phyloP scores from a whole-genome alignment of 352 stramenopile species.

The Pythium aristosporum region DNA sequence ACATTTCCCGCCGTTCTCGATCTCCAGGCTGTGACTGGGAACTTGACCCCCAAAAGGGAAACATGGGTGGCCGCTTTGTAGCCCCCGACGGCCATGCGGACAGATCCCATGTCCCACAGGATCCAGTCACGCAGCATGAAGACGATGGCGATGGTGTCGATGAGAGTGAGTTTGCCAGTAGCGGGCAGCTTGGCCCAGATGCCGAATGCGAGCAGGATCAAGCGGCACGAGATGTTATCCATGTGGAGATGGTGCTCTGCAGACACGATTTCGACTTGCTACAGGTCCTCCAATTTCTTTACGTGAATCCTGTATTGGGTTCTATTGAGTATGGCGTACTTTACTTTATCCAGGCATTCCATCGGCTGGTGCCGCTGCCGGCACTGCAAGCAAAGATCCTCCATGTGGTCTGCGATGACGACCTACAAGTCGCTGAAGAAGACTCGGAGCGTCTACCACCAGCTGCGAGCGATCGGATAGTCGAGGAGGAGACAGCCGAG shows the following conservation, averaged over 20 bases:
- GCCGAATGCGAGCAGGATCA: conserved; percentile 4
- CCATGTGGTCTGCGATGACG: conserved; percentile 51
- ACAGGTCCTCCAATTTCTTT: conserved; percentile 20
- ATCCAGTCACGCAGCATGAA: not conserved
- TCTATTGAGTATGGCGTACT: not conserved
- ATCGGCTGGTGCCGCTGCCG: conserved; percentile 52
- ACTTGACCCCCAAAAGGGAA: not conserved
- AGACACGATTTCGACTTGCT: conserved; percentile 59
- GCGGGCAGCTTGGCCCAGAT: not conserved
- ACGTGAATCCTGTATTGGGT: not conserved
- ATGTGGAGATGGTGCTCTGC: conserved; percentile 46
- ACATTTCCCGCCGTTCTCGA: not conserved
- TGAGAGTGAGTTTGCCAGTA: not conserved
- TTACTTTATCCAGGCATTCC: conserved; percentile 30
- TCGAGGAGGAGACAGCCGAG: not conserved
- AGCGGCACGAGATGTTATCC: conserved; percentile 6
- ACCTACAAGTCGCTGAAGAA: conserved; percentile 45
- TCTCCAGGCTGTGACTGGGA: not conserved
- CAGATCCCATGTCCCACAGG: not conserved
- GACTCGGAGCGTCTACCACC: not conserved
- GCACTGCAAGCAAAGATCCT: conserved; percentile 52
- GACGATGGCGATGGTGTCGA: conserved; percentile 4
- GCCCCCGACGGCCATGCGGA: not conserved
- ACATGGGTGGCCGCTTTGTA: not conserved
- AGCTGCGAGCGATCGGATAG: not conserved